Base-by-base conservation (phyloP, 129 eudicot species). In the Artemisia argyi region DNA sequence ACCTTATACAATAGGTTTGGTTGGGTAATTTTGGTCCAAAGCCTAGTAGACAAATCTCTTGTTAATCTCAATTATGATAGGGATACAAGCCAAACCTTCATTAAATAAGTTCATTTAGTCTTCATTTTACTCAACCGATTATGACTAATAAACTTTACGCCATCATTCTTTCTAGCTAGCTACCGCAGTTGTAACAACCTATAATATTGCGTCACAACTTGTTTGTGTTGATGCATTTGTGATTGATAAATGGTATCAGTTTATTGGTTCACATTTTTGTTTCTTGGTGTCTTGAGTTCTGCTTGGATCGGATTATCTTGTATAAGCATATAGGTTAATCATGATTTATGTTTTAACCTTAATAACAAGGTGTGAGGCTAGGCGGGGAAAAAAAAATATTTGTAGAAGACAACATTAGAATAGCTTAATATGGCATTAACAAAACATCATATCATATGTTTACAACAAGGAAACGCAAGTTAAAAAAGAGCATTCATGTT, bases 1-100 rank as follows among this genome's bases (percentile, higher is more conserved):
- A 26, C 49, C 11, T 22, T 46, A 51, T 11, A 22, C 18, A 26
- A 51, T 18, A 30, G 52, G 20, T 9, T 52, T 22, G 28, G 47
- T 68, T 68, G 16, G 73, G 61, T 68, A 49, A 15, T 19, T 15
- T 68, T 39, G 28, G 39, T 68, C 49, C 60, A 51, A 9, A 68
- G 5, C 52, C 44, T 26, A 26, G 49, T 69, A 44, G 10, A 53
- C 17, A 69, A 47, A 47, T 48, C 9, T 12, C 14, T 47, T 17
- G 54, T 26, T 46, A 46, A 57, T 57, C n/a, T 18, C 32, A 57
- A 57, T 57, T 19, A 19, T 57, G 24, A 17, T 30, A 48, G 42
- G 24, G 16, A 22, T 66, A 4, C 20, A 20, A 56, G 62, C 19
- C 62, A 57, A 19, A 19, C 11, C 15, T n/a, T 0, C 59, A 57